These are phyloP conservation scores for Entomortierella chlamydospora DNA, from an alignment of 192 early-diverging fungal species.

Conservation along the genomic window DNA sequence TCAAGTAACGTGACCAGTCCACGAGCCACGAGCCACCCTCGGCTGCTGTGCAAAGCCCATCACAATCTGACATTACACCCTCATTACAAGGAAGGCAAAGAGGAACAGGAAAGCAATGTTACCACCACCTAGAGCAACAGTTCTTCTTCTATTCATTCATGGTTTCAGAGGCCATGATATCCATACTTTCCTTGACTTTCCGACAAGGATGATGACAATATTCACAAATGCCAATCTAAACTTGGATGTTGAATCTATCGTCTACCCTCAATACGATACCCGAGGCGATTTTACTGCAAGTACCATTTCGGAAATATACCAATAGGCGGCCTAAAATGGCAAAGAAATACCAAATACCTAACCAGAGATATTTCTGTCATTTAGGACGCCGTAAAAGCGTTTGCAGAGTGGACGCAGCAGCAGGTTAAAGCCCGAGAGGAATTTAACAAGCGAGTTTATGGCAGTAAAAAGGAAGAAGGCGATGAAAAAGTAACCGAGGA, in stretches of 20 bases:
- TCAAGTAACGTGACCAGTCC: too few relatives aligned
- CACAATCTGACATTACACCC: too few relatives aligned
- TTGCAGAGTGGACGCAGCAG: slow-evolving; percentile 62
- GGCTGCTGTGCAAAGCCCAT: too few relatives aligned
- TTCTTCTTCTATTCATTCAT: slow-evolving; percentile 68
- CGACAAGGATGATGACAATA: slow-evolving; percentile 59
- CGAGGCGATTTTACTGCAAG: slow-evolving; percentile 58
- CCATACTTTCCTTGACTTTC: slow-evolving; percentile 62
- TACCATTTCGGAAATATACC: background rate
- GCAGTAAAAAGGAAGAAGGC: background rate
- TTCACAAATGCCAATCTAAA: slow-evolving; percentile 51
- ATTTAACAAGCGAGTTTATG: slow-evolving; percentile 19
- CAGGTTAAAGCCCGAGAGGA: slow-evolving; percentile 48
- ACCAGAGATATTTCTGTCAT: background rate
- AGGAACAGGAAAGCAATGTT: slow-evolving; percentile 7
- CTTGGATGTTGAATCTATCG: slow-evolving; percentile 59
- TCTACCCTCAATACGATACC: slow-evolving; percentile 70
- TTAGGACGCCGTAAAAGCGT: slow-evolving; percentile 56
- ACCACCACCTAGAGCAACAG: slow-evolving; percentile 39
- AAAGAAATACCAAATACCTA: background rate
- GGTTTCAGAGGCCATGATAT: slow-evolving; percentile 67
- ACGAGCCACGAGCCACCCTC: too few relatives aligned
- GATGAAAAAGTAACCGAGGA: background rate
- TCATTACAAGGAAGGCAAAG: background rate
- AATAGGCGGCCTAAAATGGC: background rate